Evolutionary conservation across 176 grass and related monocot species (phyloP), one percentile per base, ranked within the genome.

Genomic region (Aegilops umbellulata): DNA sequence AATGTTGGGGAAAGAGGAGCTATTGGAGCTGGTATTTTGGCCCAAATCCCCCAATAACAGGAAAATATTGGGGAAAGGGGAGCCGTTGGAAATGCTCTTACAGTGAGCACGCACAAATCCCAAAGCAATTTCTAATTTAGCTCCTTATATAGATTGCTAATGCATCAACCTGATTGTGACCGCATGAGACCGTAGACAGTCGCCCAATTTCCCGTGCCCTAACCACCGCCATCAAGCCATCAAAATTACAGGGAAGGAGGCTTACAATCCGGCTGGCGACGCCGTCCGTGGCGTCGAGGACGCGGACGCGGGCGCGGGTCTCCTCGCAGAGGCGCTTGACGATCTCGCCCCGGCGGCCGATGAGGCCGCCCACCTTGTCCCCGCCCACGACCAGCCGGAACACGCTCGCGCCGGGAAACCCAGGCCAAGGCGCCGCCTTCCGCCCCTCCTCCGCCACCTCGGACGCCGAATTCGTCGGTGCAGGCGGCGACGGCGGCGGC

Each of bases 261-360:
- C 92, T 91, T 65, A 97, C 95, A 22, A 91, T 90, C 76, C 79
- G 88, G 75, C 87, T 62, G 26, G 60, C 20, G 34, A 75, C 88
- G 63, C 68, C 84, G 22, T 77, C 17, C 16, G 63, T 57, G 24
- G 83, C 90, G 12, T 94, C 86, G 36, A 97, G 86, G 74, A 97
- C 51, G 60, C 90, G 90, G 65, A 92, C 85, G 35, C 90, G 80
- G 77, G 95, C 90, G 78, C 83, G 86, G n/a, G 95, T 92, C 86
- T 82, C 95, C 81, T 91, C 88, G 77, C 90, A 90, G 27, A 97
- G 90, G 15, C 84, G 91, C 84, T 76, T 91, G 84, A 97, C 75
- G 69, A 85, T 49, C 61, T 94, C 88, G 8, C 95, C 95, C 57
- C 84, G 86, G 68, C 90, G 88, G 13, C 95, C 95, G 23, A 97